Evolutionary conservation across 805 yeast species (phyloP), one percentile per base, ranked within the genome.

Genomic region (Candida xiaguanensis): DNA sequence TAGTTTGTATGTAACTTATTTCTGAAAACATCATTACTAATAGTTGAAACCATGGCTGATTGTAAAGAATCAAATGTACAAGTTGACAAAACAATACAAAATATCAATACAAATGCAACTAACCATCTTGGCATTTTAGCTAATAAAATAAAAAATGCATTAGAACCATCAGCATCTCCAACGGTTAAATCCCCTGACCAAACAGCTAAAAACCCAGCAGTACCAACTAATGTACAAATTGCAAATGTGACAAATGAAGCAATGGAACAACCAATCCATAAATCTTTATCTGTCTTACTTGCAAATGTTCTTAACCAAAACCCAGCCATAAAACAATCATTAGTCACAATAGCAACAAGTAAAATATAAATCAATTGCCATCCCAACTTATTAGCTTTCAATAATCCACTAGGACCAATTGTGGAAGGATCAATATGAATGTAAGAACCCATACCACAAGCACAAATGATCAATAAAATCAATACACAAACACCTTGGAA

Each of bases 271-370:
- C 93, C 95, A 48, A 86, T 75, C 59, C 75, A 59, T 51, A 90
- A 71, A 54, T 89, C 96, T 47, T 70, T 76, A 61, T 89, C 78
- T 7, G 87, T 67, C 47, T 77, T 78, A 5, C 95, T 82, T 5
- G 98, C 95, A 67, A 90, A 90, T 1, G 98, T 86, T 54, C 98
- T 73, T 44, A 90, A 66, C 98, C 98, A 90, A 59, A 90, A 89
- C 0, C 96, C 96, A 23, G 95, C 77, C 72, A 90, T 66, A 62
- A 90, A 90, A 56, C 90, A 78, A 56, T 88, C 96, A 53, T 90
- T 90, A 24, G 96, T 85, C 41, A 88, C 75, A 54, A 90, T 85
- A 19, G 97, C 96, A 23, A 90, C 82, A 6, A 82, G 75, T 47
- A 90, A 68, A 46, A 90, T 89, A 57, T 88, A 90, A 24, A 90